phyloP scores from a whole-genome alignment of 176 grass and related monocot species.

The Oryza punctata region DNA sequence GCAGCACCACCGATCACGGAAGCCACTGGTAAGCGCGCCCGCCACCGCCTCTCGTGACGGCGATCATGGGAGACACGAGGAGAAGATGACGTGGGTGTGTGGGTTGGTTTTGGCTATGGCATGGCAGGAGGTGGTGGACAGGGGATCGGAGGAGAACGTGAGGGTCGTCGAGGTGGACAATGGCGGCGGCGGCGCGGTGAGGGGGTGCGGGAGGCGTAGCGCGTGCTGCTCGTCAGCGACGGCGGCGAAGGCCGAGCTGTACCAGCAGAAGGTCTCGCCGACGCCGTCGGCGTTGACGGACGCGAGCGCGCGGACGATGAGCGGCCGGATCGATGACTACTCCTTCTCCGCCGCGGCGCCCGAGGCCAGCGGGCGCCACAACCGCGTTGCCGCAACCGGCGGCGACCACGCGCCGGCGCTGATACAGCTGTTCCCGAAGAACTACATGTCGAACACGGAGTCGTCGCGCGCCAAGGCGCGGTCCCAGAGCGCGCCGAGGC shows the following conservation, averaged over 20 bases:
- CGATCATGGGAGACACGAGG: no score
- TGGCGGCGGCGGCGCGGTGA: not conserved
- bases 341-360: constrained; percentile 35
- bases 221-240: constrained; percentile 25
- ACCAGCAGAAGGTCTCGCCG: constrained; percentile 40
- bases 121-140: constrained; percentile 16
- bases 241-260: constrained; percentile 15
- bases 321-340: constrained; percentile 45
- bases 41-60: not conserved
- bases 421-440: constrained; percentile 26
- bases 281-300: constrained; percentile 50
- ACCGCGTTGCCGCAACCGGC: no score
- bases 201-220: not conserved
- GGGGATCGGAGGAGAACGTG: constrained; percentile 31
- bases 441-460: constrained; percentile 82
- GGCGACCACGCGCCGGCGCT: not conserved
- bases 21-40: constrained; percentile 12
- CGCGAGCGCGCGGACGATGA: constrained; percentile 50
- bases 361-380: constrained; percentile 33
- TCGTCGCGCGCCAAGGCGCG: constrained; percentile 74
- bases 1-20: constrained; percentile 40
- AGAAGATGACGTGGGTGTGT: no score
- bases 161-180: constrained; percentile 55
- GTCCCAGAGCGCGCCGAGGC: constrained; percentile 75
- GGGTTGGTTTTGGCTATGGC: not conserved